Conservation (phyloP, 179 eudicot species). For the Nepenthes alata region DNA sequence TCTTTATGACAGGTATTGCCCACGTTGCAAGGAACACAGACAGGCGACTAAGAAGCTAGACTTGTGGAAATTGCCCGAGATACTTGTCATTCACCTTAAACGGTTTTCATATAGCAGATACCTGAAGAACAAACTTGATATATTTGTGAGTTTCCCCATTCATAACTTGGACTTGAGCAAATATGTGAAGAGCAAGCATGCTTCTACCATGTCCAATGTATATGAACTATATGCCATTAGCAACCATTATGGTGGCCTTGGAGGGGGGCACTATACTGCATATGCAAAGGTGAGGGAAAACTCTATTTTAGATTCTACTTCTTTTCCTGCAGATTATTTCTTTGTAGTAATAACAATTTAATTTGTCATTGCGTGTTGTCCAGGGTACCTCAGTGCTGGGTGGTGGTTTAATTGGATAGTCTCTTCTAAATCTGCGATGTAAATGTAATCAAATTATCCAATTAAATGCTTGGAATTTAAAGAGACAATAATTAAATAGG, state of each 20-base stretch:
- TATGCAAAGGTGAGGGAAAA: slow-evolving; percentile 61
- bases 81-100: slow-evolving; percentile 86
- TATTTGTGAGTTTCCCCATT: slow-evolving; percentile 75
- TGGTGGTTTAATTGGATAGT: no score
- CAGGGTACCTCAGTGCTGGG: no score
- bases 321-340: not conserved
- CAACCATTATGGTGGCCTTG: slow-evolving; percentile 99
- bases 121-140: slow-evolving; percentile 85
- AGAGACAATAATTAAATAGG: no score
- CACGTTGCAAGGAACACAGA: slow-evolving; percentile 87
- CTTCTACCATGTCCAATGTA: slow-evolving; percentile 26
- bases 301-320: not conserved
- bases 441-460: no score
- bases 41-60: slow-evolving; percentile 96
- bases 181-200: slow-evolving; percentile 52
- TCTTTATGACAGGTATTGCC: slow-evolving; percentile 73
- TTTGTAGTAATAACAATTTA: no score
- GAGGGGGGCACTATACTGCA: slow-evolving; percentile 96
- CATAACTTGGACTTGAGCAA: slow-evolving; percentile 71
- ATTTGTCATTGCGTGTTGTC: no score
- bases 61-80: slow-evolving; percentile 93
- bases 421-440: no score
- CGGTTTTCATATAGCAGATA: slow-evolving; percentile 85
- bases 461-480: no score
- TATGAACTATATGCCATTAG: slow-evolving; percentile 92